Base-by-base conservation (phyloP, 108 stramenopile genomes). In the Nitzschia sp. region DNA sequence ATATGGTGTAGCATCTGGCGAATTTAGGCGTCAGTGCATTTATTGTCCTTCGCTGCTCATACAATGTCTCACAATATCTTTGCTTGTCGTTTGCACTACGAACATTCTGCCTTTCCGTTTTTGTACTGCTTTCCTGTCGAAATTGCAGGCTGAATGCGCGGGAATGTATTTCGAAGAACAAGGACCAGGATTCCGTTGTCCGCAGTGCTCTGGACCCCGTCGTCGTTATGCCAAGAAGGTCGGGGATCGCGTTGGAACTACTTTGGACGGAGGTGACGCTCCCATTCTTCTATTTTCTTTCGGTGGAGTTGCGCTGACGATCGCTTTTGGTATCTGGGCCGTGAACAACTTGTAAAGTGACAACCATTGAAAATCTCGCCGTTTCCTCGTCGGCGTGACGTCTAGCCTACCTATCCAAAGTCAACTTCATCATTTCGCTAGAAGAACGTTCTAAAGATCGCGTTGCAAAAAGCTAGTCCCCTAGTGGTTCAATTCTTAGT, bases 141-240 rank as follows among this genome's bases (percentile, higher is more conserved):
- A 19, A 51, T 19, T 23, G 67, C 60, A 85, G 84, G 80, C 70
- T 46, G 97, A 97, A 76, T 96, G 95, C 72, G 94, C 94, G n/a
- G 94, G 91, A 9, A 80, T 95, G 78, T 98, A 86, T 82, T 96
- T 98, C 67, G 97, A 92, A 78, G 92, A 96, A 58, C 93, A 98
- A 78, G 88, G 90, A 23, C 77, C 87, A 17, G 97, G 97, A 32
- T 98, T 97, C 70, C 89, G 93, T 35, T 98, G 97, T 60, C 97
- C 97, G 1, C 97, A 98, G 74, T 98, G 97, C 84, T 88, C 90
- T n/a, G 97, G 95, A 46, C 97, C 97, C 19, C 88, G 97, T 64
- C 95, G 96, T 82, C 92, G 97, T 25, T 98, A 97, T 68, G 97
- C 97, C 24, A 98, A 98, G 83, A 98, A 95, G 81, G 96, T 98